phyloP scores from a whole-genome alignment of 805 yeast species.

The Clavispora vitiphila region DNA sequence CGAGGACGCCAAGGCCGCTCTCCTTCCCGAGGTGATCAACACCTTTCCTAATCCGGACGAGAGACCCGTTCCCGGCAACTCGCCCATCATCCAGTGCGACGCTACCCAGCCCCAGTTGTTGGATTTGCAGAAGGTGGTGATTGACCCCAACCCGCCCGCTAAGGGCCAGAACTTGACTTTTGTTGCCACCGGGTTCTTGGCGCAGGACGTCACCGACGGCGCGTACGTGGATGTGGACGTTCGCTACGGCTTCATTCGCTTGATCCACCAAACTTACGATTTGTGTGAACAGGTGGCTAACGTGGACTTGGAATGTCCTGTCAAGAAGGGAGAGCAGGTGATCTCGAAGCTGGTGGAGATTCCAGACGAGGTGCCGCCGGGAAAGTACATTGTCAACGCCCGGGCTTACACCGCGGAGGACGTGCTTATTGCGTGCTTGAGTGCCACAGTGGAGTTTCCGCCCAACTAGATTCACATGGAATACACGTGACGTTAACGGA shows the following conservation, averaged over 20 bases:
- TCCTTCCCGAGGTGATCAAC: slow-evolving; percentile 3
- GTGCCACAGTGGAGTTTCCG: slow-evolving; percentile 63
- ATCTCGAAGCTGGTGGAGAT: slow-evolving; percentile 72
- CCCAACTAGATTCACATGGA: slow-evolving; percentile 6
- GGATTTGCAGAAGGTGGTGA: slow-evolving; percentile 49
- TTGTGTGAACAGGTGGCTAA: slow-evolving; percentile 82
- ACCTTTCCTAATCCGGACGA: slow-evolving; percentile 28
- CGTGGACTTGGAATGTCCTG: slow-evolving; percentile 83
- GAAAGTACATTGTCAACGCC: slow-evolving; percentile 80
- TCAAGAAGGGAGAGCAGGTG: slow-evolving; percentile 61
- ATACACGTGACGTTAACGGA: background rate
- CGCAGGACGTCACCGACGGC: slow-evolving; percentile 63
- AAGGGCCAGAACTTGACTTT: slow-evolving; percentile 83
- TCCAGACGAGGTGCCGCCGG: slow-evolving; percentile 94
- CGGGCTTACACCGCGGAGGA: slow-evolving; percentile 87
- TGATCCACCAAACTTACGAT: slow-evolving; percentile 86
- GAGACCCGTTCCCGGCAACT: slow-evolving; percentile 83
- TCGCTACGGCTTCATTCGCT: slow-evolving; percentile 83
- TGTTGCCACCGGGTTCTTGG: slow-evolving; percentile 63
- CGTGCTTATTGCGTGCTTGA: slow-evolving; percentile 75
- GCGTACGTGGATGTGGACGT: slow-evolving; percentile 95
- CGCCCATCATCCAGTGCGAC: slow-evolving; percentile 82
- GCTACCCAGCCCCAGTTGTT: slow-evolving; percentile 57
- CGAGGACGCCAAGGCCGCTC: background rate
- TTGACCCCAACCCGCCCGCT: slow-evolving; percentile 84